phyloP scores from a whole-genome alignment of 306 rosid species.

The Geum urbanum region DNA sequence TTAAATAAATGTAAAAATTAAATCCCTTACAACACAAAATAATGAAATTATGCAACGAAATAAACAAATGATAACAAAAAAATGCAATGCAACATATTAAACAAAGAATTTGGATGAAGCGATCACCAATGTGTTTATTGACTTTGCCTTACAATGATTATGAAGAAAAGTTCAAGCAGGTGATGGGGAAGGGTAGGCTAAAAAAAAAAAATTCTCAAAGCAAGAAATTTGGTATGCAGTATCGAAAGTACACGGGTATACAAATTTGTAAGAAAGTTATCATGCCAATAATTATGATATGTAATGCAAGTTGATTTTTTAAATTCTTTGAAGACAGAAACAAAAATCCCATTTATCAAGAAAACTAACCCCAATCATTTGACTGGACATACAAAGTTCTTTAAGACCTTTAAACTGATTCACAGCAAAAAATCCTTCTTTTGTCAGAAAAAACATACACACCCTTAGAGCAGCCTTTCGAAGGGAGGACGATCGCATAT shows the following conservation, averaged over 20 bases:
- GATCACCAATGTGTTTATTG: background rate
- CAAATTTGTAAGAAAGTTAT: no score
- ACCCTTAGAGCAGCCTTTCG: conserved; percentile 99
- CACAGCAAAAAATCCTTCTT: conserved; percentile 11
- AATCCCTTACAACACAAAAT: background rate
- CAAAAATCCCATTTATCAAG: background rate
- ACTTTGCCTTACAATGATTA: background rate
- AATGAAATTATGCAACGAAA: background rate
- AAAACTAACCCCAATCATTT: conserved; percentile 13
- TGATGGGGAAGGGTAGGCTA: no score
- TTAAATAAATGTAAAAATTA: background rate
- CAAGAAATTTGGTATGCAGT: no score
- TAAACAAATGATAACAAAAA: background rate
- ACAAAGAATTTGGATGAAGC: background rate
- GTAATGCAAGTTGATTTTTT: background rate
- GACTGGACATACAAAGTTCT: conserved; percentile 7
- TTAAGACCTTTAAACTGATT: conserved; percentile 7
- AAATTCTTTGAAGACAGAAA: background rate
- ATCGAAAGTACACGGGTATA: no score
- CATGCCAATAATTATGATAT: background rate
- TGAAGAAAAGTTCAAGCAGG: background rate
- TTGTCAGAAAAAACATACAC: conserved; percentile 30
- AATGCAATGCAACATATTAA: background rate
- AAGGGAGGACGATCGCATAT: conserved; percentile 86
- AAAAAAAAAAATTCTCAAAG: no score